A percentile compares a stretch with the other conserved stretches of the same genome.
Evolutionary conservation across 208 protist species (phyloP).

Genomic region (Vickermania ingenoplastis): DNA sequence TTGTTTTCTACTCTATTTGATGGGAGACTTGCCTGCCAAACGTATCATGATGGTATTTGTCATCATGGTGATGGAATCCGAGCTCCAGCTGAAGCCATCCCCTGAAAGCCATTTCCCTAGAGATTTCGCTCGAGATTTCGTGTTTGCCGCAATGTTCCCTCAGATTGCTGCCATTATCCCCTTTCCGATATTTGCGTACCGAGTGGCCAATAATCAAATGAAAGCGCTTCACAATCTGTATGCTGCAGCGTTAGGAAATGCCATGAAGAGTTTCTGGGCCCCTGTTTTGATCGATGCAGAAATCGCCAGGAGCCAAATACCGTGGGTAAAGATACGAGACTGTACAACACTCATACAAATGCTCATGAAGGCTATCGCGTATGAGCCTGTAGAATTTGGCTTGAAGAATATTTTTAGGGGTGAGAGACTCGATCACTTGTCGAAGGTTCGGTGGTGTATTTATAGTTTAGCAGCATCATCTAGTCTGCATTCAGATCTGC

Average conservation of each 20-base stretch:
- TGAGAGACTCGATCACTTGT: constrained; percentile 24
- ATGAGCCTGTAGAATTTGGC: constrained; percentile 39
- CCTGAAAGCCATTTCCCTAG: constrained; percentile 12
- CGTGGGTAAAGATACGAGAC: constrained; percentile 24
- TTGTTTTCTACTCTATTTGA: constrained; percentile 17
- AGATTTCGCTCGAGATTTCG: constrained; percentile 27
- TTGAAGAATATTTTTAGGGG: constrained; percentile 29
- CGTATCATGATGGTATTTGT: constrained; percentile 52
- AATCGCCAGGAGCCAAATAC: constrained; percentile 32
- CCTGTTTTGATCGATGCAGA: constrained; percentile 35
- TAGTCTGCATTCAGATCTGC: constrained; percentile 18
- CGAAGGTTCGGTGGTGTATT: constrained; percentile 21
- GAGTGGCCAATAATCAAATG: constrained; percentile 23
- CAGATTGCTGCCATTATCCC: constrained; percentile 26
- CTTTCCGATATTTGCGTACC: constrained; percentile 29
- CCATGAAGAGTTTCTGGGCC: constrained; percentile 45
- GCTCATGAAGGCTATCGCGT: constrained; percentile 19
- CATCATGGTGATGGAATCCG: constrained; percentile 52
- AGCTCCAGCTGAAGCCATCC: background rate
- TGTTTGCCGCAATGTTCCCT: constrained; percentile 25
- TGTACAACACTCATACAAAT: constrained; percentile 10
- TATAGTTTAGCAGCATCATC: constrained; percentile 27
- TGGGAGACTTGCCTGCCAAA: constrained; percentile 44
- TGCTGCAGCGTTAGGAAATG: constrained; percentile 32
- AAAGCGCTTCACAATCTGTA: constrained; percentile 33